Base-by-base conservation (phyloP, 768 basidiomycete species). In the Amanita jacksonii region DNA sequence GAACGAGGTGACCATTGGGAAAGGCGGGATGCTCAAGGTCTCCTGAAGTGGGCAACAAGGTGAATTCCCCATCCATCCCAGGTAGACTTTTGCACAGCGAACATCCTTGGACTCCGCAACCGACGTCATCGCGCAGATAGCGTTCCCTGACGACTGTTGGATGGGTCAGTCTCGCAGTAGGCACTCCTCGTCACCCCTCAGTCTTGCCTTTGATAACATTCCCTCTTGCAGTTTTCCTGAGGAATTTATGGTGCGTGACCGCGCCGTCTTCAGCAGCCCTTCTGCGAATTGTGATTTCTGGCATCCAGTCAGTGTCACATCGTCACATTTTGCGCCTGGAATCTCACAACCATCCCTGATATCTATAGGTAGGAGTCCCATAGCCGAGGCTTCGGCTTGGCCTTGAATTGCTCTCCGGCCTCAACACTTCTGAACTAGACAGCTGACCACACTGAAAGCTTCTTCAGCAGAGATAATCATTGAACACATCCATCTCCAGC, bases 201-300 rank as follows among this genome's bases (percentile, higher is more conserved):
- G n/a, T n/a, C n/a, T n/a, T n/a, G n/a, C 93, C 85, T 69, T 93
- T 96, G 56, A 93, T 77, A 15, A 99, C 89, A 57, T 92, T 93
- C 12, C 96, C 96, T 53, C 78, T 68, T 0, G 87, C 85, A 0
- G 96, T 97, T 65, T 98, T 98, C 63, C 89, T 94, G 72, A 92
- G 86, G 63, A 92, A 98, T 59, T 90, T 94, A 48, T 85, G 81
- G 54, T 89, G 89, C 0, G 87, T 85, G 2, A 85, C 57, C 9
- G 76, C 73, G 1, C 81, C 83, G 57, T 90, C 88, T 4, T 76
- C 69, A 33, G 70, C 68, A 12, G 82, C 73, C 43, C 87, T 70
- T 52, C 86, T 90, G 16, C 78, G 66, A 30, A 90, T 81, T 3
- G 77, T 79, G 27, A 91, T 89, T 45, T 78, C 69, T 31, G 35